Percentiles rank a stretch among this genome's conserved stretches.
These are phyloP conservation scores for Botryotinia globosa DNA, from an alignment of 2,329 filamentous ascomycete genomes.

Conservation along the genomic window DNA sequence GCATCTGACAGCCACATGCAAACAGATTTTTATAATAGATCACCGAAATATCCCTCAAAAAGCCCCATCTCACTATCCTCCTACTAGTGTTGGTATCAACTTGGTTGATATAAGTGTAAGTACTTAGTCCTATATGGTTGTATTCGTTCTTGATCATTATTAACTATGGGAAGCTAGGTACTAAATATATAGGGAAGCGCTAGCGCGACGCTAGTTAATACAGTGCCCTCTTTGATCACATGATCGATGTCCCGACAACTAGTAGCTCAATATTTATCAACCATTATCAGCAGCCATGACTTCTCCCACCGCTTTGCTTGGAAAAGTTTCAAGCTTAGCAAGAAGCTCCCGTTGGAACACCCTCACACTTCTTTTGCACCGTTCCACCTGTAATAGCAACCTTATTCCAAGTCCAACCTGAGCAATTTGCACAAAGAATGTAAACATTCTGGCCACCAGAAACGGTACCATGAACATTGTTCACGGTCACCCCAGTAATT, in stretches of 20 bases:
- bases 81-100: too few relatives aligned
- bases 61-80: neutral
- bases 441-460: slow-evolving; percentile 44
- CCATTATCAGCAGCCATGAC: accelerated
- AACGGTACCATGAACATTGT: slow-evolving; percentile 46
- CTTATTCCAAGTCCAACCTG: slow-evolving; percentile 54
- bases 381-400: slow-evolving; percentile 52
- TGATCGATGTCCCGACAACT: too few relatives aligned
- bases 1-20: neutral
- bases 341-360: slow-evolving; percentile 35
- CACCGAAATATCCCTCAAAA: neutral
- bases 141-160: too few relatives aligned
- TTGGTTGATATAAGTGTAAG: too few relatives aligned
- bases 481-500: slow-evolving; percentile 49
- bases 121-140: too few relatives aligned
- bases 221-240: too few relatives aligned
- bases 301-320: accelerated
- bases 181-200: too few relatives aligned
- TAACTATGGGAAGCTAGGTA: too few relatives aligned
- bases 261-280: neutral
- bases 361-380: slow-evolving; percentile 42
- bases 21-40: accelerated
- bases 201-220: too few relatives aligned
- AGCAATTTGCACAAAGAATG: slow-evolving; percentile 53
- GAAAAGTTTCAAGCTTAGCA: slow-evolving; percentile 22